Base-by-base conservation (phyloP, 2,329 filamentous ascomycete species). In the Escovopsis sp. region DNA sequence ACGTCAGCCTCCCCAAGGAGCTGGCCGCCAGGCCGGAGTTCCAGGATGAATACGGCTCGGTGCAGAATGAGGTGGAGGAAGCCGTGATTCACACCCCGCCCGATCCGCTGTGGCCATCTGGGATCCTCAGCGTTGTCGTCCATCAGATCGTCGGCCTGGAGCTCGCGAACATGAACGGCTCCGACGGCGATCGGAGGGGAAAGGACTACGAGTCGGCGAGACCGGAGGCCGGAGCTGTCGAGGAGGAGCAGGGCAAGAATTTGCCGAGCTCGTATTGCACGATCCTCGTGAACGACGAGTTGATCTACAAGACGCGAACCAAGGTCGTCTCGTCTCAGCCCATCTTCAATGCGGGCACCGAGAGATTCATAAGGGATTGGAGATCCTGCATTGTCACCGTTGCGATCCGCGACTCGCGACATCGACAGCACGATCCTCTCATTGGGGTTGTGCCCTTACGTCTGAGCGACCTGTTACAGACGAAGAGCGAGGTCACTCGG, bases 121-220 rank as follows among this genome's bases (percentile, higher is more conserved):
- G 90, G 38, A 67, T 98, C 15, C 76, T 88, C 51, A 86, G 79
- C 47, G 59, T 96, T 27, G 70, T 96, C 30, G 70, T 96, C 18
- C 88, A 96, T 51, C 88, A 96, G 55, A 93, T 96, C 44, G 87
- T 94, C 45, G 93, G 90, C 41, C 69, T 98, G 8, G 86, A 94
- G 55, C 66, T 94, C n/a, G 77, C 82, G 40, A 88, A 94, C 45
- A 73, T 93, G 54, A 85, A 90, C 51, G 88, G 88, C 2, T 90
- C 79, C 11, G 60, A 76, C 7, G 83, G 86, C 5, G 87, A 80
- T 48, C 69, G 81, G 18, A 90, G 84, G 52, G 85, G 84, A 23
- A 74, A 72, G 26, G 88, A 96, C 52, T 96, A 79, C 47, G 86
- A 93, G 53, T 87, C 88, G 2, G 88, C 87, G 3, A 82, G 84